Conservation (phyloP, 495 filamentous ascomycete species). For the Penicillium ucsense region DNA sequence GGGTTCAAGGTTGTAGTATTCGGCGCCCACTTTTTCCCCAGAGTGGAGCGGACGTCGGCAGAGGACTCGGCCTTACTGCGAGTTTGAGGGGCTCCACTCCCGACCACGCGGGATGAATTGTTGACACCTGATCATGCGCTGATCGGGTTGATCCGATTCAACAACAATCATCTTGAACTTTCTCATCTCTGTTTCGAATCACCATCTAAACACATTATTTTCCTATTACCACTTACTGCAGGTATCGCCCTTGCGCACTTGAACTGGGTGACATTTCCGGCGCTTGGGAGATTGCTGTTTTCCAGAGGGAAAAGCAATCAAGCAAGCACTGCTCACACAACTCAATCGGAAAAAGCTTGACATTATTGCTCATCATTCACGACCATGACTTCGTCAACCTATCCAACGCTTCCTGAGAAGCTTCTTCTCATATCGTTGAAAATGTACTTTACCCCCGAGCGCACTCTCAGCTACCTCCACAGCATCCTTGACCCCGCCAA, state of each 20-base stretch:
- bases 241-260: too few species aligned
- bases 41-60: slow-evolving; percentile 11
- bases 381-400: slow-evolving; percentile 19
- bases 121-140: too few species aligned
- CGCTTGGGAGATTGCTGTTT: too few species aligned
- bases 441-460: slow-evolving; percentile 68
- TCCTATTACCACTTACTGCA: too few species aligned
- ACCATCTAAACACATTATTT: too few species aligned
- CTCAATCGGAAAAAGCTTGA: slow-evolving; percentile 7
- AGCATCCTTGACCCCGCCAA: slow-evolving; percentile 41
- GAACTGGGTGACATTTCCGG: too few species aligned
- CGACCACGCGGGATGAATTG: too few species aligned
- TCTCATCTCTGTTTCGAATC: too few species aligned
- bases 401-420: slow-evolving; percentile 46
- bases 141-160: too few species aligned
- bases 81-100: not conserved
- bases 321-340: not conserved
- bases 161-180: too few species aligned
- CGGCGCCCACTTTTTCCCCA: slow-evolving; percentile 6
- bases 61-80: not conserved
- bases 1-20: too few species aligned
- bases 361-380: not conserved
- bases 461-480: slow-evolving; percentile 52
- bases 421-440: slow-evolving; percentile 73
- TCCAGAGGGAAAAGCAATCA: too few species aligned